Evolutionary conservation across 495 filamentous ascomycete genomes (phyloP).

Genomic region (Astrocystis sublimbata): DNA sequence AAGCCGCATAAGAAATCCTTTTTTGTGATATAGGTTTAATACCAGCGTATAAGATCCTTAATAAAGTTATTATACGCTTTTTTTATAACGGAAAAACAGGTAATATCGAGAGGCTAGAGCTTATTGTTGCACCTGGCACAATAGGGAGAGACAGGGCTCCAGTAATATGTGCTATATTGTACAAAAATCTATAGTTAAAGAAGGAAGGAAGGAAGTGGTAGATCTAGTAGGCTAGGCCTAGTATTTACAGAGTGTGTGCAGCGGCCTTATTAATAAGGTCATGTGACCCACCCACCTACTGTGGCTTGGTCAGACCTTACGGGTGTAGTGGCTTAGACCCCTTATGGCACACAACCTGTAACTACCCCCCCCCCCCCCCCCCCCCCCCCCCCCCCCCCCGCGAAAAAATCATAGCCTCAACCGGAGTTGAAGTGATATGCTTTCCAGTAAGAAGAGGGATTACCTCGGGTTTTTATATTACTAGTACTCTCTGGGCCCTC

Average conservation of each 20-base stretch:
- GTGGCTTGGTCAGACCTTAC: neutral
- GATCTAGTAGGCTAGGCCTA: too few species aligned
- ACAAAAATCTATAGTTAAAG: neutral
- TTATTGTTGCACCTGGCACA: too few species aligned
- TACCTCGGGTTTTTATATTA: neutral
- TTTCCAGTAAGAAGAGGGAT: neutral
- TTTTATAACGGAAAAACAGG: too few species aligned
- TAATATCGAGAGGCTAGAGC: too few species aligned
- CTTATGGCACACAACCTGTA: too few species aligned
- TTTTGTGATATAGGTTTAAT: too few species aligned
- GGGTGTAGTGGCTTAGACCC: too few species aligned
- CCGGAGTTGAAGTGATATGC: neutral
- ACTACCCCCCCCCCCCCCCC: too few species aligned
- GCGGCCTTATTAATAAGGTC: neutral
- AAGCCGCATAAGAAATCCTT: too few species aligned
- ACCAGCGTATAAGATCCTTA: too few species aligned
- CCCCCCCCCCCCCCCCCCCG: neutral
- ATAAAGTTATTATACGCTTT: too few species aligned
- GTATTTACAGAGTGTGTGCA: too few species aligned
- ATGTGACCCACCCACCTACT: neutral
- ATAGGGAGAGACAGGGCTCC: neutral
- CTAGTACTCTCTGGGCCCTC: neutral
- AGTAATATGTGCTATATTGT: neutral
- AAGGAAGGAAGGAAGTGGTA: neutral
- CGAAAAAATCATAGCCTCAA: neutral